These are phyloP conservation scores for Amanita inopinata DNA, from an alignment of 768 basidiomycete species.

Conservation along the genomic window DNA sequence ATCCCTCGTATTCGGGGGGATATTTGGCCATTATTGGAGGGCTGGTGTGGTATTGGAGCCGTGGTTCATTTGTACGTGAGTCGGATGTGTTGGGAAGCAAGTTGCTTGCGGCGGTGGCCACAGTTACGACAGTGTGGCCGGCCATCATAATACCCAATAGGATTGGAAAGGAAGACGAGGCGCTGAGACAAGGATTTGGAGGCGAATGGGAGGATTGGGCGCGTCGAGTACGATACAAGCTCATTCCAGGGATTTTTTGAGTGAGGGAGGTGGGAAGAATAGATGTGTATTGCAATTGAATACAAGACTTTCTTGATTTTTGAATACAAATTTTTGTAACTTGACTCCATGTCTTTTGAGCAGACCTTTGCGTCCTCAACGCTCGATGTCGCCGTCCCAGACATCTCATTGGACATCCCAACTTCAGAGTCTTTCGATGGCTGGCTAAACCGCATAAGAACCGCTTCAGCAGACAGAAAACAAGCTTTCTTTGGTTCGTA, in stretches of 20 bases:
- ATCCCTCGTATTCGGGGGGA: conserved; percentile 37
- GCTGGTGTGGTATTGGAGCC: conserved; percentile 15
- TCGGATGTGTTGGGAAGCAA: not conserved
- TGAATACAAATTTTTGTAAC: too few relatives aligned
- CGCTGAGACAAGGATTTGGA: conserved; percentile 21
- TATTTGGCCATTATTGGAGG: conserved; percentile 27
- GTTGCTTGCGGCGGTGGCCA: not conserved
- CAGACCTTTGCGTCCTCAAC: conserved; percentile 49
- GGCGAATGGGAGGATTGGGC: conserved; percentile 23
- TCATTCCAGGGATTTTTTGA: conserved; percentile 22
- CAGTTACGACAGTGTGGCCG: not conserved
- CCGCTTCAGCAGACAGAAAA: conserved; percentile 38
- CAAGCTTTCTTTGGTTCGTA: conserved; percentile 70
- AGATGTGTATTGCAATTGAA: too few relatives aligned
- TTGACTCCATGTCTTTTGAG: conserved; percentile 39
- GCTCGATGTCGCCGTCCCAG: conserved; percentile 56
- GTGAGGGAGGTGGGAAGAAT: too few relatives aligned
- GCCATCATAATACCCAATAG: not conserved
- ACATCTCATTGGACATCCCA: conserved; percentile 54
- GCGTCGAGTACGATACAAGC: conserved; percentile 15
- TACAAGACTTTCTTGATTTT: too few relatives aligned
- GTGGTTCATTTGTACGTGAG: not conserved
- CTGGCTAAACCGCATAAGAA: conserved; percentile 44
- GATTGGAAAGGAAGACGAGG: conserved; percentile 20
- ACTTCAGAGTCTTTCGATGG: conserved; percentile 33